Conservation (phyloP, 2,329 filamentous ascomycete genomes). For the Apiospora kogelbergensis region DNA sequence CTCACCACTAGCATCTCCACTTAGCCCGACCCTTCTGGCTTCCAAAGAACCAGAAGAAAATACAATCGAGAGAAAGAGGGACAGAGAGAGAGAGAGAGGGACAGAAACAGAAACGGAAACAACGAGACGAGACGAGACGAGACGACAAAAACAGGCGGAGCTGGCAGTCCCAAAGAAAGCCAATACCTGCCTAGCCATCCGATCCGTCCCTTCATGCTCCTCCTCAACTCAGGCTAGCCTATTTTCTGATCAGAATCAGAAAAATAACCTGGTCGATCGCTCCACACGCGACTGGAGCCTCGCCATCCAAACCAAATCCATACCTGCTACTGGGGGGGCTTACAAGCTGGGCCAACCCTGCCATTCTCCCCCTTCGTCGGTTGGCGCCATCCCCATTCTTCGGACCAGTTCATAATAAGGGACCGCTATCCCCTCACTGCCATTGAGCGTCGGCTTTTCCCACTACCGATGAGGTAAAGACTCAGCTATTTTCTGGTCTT, state of each 20-base stretch:
- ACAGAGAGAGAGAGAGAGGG: not conserved
- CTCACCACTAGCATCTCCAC: not conserved
- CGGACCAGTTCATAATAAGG: conserved; percentile 23
- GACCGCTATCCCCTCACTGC: conserved; percentile 27
- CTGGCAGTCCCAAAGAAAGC: not conserved
- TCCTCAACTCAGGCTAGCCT: not conserved
- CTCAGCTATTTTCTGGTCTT: conserved; percentile 17
- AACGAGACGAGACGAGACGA: not conserved
- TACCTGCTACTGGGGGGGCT: conserved; percentile 6
- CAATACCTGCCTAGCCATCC: conserved; percentile 1
- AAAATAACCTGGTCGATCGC: conserved; percentile 1
- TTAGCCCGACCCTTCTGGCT: not conserved
- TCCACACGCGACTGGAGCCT: conserved; percentile 3
- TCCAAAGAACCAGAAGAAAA: not conserved
- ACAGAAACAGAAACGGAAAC: not conserved
- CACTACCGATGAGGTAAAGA: conserved; percentile 19
- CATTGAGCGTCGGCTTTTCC: conserved; percentile 26
- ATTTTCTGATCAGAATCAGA: conserved; percentile 6
- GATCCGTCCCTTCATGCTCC: not conserved
- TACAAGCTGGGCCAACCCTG: conserved; percentile 13
- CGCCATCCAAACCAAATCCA: conserved; percentile 5
- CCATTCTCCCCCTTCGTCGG: conserved; percentile 15
- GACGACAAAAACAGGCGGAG: not conserved
- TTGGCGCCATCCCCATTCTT: conserved; percentile 18
- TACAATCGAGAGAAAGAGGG: not conserved